Conservation (phyloP, 2,329 filamentous ascomycete genomes). For the Neofusicoccum laricinum region DNA sequence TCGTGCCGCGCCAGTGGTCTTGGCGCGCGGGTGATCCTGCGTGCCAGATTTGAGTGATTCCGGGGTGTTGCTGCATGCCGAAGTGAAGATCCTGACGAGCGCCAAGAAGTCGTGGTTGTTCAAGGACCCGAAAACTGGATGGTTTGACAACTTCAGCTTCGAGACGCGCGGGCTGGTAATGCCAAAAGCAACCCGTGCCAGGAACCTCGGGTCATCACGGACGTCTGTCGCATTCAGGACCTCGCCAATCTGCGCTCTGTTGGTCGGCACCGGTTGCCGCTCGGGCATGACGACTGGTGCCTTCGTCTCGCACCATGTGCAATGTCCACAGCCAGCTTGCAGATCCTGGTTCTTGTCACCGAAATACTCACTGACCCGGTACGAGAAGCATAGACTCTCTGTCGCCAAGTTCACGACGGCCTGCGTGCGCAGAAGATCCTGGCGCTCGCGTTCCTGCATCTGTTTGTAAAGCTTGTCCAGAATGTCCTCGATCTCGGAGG, state of each 20-base stretch:
- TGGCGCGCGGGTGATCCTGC: not conserved
- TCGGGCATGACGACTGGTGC: conserved; percentile 36
- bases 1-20: not conserved
- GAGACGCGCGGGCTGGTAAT: conserved; percentile 57
- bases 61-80: not conserved
- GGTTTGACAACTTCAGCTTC: conserved; percentile 47
- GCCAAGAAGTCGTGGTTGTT: conserved; percentile 53
- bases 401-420: conserved; percentile 56
- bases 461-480: conserved; percentile 49
- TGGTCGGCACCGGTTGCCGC: conserved; percentile 38
- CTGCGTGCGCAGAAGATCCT: conserved; percentile 51
- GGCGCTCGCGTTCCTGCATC: conserved; percentile 52
- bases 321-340: conserved; percentile 53
- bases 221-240: conserved; percentile 47
- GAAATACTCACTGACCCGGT: conserved; percentile 55
- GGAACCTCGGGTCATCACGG: conserved; percentile 57
- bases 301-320: conserved; percentile 47
- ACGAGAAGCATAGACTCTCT: conserved; percentile 50
- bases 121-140: conserved; percentile 51
- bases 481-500: conserved; percentile 44
- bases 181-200: conserved; percentile 61
- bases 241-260: conserved; percentile 39
- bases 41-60: not conserved
- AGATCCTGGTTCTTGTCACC: conserved; percentile 50
- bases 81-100: conserved; percentile 25